phyloP scores from a whole-genome alignment of 2,329 filamentous ascomycete genomes.

The Fonsecaea monophora region DNA sequence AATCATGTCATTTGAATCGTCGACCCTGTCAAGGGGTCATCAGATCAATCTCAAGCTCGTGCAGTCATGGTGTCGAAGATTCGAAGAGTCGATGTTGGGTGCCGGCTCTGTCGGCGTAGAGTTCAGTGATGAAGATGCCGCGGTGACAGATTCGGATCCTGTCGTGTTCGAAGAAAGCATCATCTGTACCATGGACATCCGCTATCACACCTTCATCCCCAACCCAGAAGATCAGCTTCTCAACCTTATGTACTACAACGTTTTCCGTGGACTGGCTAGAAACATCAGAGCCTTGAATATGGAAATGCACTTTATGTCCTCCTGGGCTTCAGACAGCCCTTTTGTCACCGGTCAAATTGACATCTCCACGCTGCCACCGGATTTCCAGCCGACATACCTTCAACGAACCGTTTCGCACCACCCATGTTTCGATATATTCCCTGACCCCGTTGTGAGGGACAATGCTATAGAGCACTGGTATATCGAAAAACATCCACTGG shows the following conservation, averaged over 20 bases:
- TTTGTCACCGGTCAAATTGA: conserved; percentile 25
- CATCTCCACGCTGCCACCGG: conserved; percentile 38
- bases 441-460: conserved; percentile 49
- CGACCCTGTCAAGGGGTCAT: not conserved
- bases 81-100: conserved; percentile 16
- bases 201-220: conserved; percentile 5
- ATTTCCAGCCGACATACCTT: conserved; percentile 49
- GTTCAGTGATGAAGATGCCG: not conserved
- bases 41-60: conserved; percentile 4
- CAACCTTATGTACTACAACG: conserved; percentile 45
- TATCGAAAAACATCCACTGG: conserved; percentile 1
- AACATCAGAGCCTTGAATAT: conserved; percentile 43
- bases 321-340: conserved; percentile 20
- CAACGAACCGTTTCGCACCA: conserved; percentile 50
- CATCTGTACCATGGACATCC: conserved; percentile 5
- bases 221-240: conserved; percentile 43
- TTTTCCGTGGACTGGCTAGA: conserved; percentile 44
- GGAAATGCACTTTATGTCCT: conserved; percentile 15
- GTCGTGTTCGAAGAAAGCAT: conserved; percentile 23
- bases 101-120: not conserved
- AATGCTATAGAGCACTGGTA: conserved; percentile 40
- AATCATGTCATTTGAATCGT: not conserved
- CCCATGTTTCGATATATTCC: conserved; percentile 49
- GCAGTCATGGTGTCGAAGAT: conserved; percentile 22
- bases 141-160: conserved; percentile 13